A percentile compares a stretch with the other conserved stretches of the same genome.
Conservation (phyloP, 495 filamentous ascomycete genomes). For the Choiromyces venosus region DNA sequence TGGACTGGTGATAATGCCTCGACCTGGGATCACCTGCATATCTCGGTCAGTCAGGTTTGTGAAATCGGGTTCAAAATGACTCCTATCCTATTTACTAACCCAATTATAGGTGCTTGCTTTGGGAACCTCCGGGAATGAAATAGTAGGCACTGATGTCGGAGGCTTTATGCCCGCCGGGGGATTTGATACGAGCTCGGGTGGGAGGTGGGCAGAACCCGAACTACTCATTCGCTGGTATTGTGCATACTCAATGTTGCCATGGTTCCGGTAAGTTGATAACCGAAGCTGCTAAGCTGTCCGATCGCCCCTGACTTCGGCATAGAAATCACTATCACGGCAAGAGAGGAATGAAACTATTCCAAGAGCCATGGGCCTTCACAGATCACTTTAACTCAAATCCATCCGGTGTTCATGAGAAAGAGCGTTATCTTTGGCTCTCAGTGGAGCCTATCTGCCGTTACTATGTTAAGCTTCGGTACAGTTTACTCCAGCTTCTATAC, state of each 20-base stretch:
- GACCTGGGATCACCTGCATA: slow-evolving; percentile 35
- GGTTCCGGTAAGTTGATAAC: slow-evolving; percentile 17
- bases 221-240: slow-evolving; percentile 38
- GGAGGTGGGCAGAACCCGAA: slow-evolving; percentile 19
- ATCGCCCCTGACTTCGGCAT: neutral
- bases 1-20: slow-evolving; percentile 38
- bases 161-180: slow-evolving; percentile 18
- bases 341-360: slow-evolving; percentile 12
- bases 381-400: slow-evolving; percentile 11
- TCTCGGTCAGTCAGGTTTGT: slow-evolving; percentile 34
- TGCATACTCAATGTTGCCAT: slow-evolving; percentile 34
- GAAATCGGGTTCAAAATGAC: neutral
- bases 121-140: slow-evolving; percentile 24
- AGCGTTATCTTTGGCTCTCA: slow-evolving; percentile 3
- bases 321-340: slow-evolving; percentile 17
- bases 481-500: slow-evolving; percentile 34
- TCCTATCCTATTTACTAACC: neutral
- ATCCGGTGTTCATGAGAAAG: neutral
- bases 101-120: slow-evolving; percentile 15
- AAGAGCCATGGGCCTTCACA: slow-evolving; percentile 16
- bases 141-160: slow-evolving; percentile 34
- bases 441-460: slow-evolving; percentile 33
- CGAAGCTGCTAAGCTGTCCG: neutral
- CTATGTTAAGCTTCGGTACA: slow-evolving; percentile 35
- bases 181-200: neutral